Percentiles rank a stretch among this genome's conserved stretches.
Evolutionary conservation across 495 filamentous ascomycete genomes (phyloP).

Genomic region (Cercophora newfieldiana): DNA sequence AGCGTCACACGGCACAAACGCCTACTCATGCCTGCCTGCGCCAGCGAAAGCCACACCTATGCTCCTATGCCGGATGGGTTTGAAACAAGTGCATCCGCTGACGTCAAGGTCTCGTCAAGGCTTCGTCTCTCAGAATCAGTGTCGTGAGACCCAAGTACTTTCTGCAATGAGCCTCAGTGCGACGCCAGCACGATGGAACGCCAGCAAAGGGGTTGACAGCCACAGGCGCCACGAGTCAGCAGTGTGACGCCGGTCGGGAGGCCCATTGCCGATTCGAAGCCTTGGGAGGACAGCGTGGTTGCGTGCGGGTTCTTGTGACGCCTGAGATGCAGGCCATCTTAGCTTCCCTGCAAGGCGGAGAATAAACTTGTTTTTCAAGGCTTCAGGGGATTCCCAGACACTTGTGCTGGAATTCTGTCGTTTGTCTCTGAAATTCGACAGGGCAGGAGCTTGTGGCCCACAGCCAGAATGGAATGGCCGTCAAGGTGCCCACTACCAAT

Average conservation of each 20-base stretch:
- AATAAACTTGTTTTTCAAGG: neutral
- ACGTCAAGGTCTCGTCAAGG: no score
- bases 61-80: no score
- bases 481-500: neutral
- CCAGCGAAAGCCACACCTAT: no score
- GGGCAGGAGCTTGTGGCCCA: neutral
- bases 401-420: no score
- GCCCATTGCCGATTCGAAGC: neutral
- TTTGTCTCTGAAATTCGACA: neutral
- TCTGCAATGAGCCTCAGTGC: neutral
- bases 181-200: no score
- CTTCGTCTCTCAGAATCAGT: neutral
- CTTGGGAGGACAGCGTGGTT: neutral
- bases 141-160: neutral
- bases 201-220: neutral
- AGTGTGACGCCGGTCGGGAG: neutral
- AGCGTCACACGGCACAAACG: no score
- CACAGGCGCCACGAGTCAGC: neutral
- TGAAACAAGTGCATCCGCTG: neutral
- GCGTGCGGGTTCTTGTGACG: neutral
- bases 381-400: no score
- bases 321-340: neutral
- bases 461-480: neutral
- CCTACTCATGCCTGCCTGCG: no score
- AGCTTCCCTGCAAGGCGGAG: neutral